phyloP scores from a whole-genome alignment of 2,329 filamentous ascomycete species.

The Ploettnerulaceae sp. region DNA sequence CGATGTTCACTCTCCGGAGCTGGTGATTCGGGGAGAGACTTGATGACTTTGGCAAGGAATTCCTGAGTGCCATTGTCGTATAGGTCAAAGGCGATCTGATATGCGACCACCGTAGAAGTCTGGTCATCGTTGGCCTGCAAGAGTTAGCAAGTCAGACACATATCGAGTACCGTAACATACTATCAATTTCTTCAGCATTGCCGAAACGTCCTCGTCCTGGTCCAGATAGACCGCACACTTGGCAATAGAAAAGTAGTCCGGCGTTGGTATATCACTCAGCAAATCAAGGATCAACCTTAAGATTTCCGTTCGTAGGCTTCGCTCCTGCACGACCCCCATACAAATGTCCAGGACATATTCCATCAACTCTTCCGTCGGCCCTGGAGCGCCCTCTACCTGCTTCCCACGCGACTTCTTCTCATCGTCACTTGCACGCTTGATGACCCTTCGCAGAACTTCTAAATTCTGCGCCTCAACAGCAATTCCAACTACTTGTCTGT shows the following conservation, averaged over 20 bases:
- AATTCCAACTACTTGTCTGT: slow-evolving; percentile 94
- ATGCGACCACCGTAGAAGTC: slow-evolving; percentile 77
- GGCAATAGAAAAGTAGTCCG: slow-evolving; percentile 96
- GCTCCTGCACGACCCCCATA: slow-evolving; percentile 96
- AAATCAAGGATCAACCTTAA: slow-evolving; percentile 88
- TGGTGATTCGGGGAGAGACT: slow-evolving; percentile 61
- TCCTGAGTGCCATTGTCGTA: slow-evolving; percentile 99
- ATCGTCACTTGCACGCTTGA: slow-evolving; percentile 82
- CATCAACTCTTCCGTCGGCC: slow-evolving; percentile 84
- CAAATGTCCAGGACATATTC: slow-evolving; percentile 94
- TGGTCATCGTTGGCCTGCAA: slow-evolving; percentile 60
- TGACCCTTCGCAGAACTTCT: slow-evolving; percentile 78
- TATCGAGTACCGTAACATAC: slow-evolving; percentile 26
- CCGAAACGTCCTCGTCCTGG: slow-evolving; percentile 83
- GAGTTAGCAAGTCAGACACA: not conserved
- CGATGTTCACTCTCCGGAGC: slow-evolving; percentile 42
- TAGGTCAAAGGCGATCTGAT: slow-evolving; percentile 96
- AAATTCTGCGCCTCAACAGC: slow-evolving; percentile 92
- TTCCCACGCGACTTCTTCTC: slow-evolving; percentile 66
- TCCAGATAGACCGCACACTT: slow-evolving; percentile 96
- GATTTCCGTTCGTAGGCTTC: slow-evolving; percentile 77
- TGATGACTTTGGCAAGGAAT: slow-evolving; percentile 85
- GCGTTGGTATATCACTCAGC: slow-evolving; percentile 85
- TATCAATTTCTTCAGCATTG: slow-evolving; percentile 77
- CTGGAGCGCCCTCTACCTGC: slow-evolving; percentile 46